Conservation (phyloP, 257 asterid species). For the Solanum chmielewskii region DNA sequence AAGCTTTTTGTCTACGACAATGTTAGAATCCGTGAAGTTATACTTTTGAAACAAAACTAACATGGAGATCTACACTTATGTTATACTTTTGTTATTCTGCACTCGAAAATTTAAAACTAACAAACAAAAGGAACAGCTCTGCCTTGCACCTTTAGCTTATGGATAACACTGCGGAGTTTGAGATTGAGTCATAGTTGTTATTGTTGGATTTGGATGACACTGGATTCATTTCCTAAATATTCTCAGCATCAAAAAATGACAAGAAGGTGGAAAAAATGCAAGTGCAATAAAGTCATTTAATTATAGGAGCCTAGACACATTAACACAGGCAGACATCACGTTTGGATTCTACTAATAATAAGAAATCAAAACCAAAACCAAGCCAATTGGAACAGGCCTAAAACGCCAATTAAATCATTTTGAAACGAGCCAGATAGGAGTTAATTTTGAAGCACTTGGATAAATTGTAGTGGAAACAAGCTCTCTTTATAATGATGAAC, state of each 20-base stretch:
- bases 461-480: background rate
- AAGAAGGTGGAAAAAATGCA: background rate
- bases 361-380: background rate
- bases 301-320: background rate
- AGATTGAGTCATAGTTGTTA: background rate
- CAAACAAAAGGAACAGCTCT: background rate
- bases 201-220: background rate
- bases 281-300: background rate
- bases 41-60: background rate
- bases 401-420: background rate
- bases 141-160: background rate
- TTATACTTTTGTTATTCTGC: background rate
- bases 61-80: background rate
- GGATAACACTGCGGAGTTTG: background rate
- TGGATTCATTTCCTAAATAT: background rate
- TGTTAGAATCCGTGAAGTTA: background rate
- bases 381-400: background rate
- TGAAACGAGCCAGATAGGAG: background rate
- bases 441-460: background rate
- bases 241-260: background rate
- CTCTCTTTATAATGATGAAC: background rate
- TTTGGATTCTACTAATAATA: background rate
- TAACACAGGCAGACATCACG: background rate
- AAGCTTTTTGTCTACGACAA: background rate
- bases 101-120: background rate